Conservation (phyloP, 345 rosid species). For the Citrus maxima region DNA sequence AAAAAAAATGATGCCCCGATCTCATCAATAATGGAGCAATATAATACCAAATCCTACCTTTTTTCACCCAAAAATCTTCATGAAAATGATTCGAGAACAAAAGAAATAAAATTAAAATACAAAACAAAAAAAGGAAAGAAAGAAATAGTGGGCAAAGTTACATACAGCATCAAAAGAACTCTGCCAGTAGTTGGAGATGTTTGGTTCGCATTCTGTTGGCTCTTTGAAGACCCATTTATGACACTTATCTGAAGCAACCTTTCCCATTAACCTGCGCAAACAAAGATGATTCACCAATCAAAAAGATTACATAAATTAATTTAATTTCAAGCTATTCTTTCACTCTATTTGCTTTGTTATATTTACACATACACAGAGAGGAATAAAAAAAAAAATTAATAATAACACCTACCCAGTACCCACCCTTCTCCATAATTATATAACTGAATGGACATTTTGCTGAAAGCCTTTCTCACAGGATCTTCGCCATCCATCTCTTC, state of each 20-base stretch:
- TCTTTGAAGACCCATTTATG: slow-evolving; percentile 99
- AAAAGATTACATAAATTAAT: background rate
- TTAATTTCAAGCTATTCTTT: background rate
- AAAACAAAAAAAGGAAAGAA: background rate
- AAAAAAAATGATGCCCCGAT: slow-evolving; percentile 10
- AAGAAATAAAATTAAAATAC: background rate
- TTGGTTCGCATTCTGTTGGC: slow-evolving; percentile 93
- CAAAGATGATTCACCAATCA: slow-evolving; percentile 6
- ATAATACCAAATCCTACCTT: background rate
- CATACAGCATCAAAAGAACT: slow-evolving; percentile 99
- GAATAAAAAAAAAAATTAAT: slow-evolving; percentile 10
- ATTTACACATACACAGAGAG: background rate
- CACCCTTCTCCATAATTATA: slow-evolving; percentile 99
- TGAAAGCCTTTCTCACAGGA: slow-evolving; percentile 95
- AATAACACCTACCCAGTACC: slow-evolving; percentile 94
- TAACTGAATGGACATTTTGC: slow-evolving; percentile 99
- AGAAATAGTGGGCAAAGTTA: background rate
- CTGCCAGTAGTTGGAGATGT: slow-evolving; percentile 95
- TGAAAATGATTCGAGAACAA: background rate
- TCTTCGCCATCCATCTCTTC: slow-evolving; percentile 91
- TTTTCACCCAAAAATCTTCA: background rate
- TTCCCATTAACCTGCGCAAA: slow-evolving; percentile 87
- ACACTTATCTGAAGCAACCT: slow-evolving; percentile 97
- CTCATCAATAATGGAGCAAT: slow-evolving; percentile 20
- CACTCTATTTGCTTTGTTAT: background rate